Evolutionary conservation across 2,329 filamentous ascomycete genomes (phyloP).

Genomic region (Tolypocladium amazonense): DNA sequence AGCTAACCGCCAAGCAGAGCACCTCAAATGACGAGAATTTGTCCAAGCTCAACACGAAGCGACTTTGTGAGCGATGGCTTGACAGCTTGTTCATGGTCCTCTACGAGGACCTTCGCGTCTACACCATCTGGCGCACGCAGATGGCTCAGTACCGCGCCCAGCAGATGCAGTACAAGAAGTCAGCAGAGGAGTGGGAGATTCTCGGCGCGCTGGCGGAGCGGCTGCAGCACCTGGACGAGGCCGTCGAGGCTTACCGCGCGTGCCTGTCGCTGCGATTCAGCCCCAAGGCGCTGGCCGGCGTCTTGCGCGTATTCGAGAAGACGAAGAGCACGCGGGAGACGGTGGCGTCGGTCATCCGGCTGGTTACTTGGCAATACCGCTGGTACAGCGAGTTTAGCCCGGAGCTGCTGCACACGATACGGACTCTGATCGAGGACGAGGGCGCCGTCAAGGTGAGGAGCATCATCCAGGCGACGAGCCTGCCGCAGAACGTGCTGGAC

Average conservation of each 20-base stretch:
- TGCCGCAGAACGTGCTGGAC: slow-evolving; percentile 87
- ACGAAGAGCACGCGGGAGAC: slow-evolving; percentile 70
- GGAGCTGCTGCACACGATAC: slow-evolving; percentile 74
- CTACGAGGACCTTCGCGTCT: slow-evolving; percentile 94
- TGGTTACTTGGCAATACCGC: slow-evolving; percentile 96
- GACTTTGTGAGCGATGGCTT: slow-evolving; percentile 92
- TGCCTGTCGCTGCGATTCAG: slow-evolving; percentile 85
- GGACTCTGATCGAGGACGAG: slow-evolving; percentile 92
- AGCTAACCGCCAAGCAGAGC: slow-evolving; percentile 31
- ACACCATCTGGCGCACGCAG: slow-evolving; percentile 98
- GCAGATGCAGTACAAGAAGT: slow-evolving; percentile 92
- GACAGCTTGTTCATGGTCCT: slow-evolving; percentile 99
- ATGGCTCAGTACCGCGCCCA: slow-evolving; percentile 93
- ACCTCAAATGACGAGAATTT: slow-evolving; percentile 61
- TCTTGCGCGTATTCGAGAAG: slow-evolving; percentile 70
- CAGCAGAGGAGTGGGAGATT: slow-evolving; percentile 96
- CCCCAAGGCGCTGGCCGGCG: slow-evolving; percentile 80
- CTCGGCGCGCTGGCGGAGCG: slow-evolving; percentile 86
- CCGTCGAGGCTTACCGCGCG: slow-evolving; percentile 82
- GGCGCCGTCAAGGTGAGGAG: slow-evolving; percentile 94
- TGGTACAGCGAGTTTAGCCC: slow-evolving; percentile 99
- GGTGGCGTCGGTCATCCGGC: slow-evolving; percentile 73
- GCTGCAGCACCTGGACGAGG: slow-evolving; percentile 84
- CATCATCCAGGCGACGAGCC: slow-evolving; percentile 90
- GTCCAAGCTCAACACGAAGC: slow-evolving; percentile 92